These are phyloP conservation scores for Sophora flavescens DNA, from an alignment of 306 rosid genomes.

Conservation along the genomic window DNA sequence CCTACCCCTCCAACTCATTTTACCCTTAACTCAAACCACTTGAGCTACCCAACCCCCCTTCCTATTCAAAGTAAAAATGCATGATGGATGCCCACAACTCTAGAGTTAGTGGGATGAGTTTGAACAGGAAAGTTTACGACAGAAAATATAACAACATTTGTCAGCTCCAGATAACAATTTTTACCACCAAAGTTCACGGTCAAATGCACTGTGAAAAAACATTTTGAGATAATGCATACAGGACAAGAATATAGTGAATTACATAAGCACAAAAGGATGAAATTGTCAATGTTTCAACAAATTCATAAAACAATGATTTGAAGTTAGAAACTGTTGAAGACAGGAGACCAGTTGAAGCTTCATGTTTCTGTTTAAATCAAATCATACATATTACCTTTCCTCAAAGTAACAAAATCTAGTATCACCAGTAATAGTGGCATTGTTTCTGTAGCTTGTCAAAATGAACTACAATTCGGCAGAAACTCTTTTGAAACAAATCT, in stretches of 20 bases:
- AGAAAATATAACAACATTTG: not conserved
- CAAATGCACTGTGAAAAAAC: conserved; percentile 6
- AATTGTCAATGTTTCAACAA: conserved; percentile 6
- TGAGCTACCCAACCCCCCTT: too few species aligned
- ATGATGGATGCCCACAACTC: not conserved
- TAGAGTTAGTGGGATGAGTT: not conserved
- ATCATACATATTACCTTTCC: not conserved
- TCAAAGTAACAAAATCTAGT: not conserved
- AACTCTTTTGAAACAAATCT: not conserved
- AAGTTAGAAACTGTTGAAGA: conserved; percentile 20
- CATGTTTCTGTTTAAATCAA: conserved; percentile 31
- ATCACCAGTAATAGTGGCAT: conserved; percentile 13
- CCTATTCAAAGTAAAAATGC: not conserved
- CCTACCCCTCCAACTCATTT: too few species aligned
- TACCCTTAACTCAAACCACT: too few species aligned
- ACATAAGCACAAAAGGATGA: conserved; percentile 7
- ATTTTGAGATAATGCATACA: conserved; percentile 8
- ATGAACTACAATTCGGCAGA: not conserved
- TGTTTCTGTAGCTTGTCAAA: not conserved
- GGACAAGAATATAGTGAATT: not conserved
- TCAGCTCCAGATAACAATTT: not conserved
- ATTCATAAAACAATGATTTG: conserved; percentile 23
- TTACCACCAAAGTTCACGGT: conserved; percentile 8
- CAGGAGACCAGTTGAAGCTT: conserved; percentile 2
- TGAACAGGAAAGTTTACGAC: not conserved